Evolutionary conservation across 2,329 filamentous ascomycete genomes (phyloP).

Genomic region (Apiospora saccharicola): DNA sequence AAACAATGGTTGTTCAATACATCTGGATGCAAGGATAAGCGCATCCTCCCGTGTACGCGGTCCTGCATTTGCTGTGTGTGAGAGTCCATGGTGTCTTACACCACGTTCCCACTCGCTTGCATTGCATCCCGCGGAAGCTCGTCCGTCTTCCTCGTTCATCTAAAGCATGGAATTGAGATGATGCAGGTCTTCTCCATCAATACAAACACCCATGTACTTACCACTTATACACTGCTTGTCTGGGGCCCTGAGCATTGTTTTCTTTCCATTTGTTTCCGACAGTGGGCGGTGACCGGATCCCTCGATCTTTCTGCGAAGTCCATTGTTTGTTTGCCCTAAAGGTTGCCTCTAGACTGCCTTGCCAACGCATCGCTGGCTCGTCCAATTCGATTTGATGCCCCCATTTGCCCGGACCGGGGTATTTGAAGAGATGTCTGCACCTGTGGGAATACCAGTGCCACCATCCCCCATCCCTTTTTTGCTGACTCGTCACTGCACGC

Average conservation of each 20-base stretch:
- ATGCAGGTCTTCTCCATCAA: not conserved
- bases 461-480: not conserved
- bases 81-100: not conserved
- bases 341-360: constrained; percentile 10
- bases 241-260: not conserved
- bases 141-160: not conserved
- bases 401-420: not conserved
- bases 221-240: not conserved
- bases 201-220: not conserved
- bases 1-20: too few species aligned
- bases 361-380: constrained; percentile 4
- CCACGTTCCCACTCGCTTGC: not conserved
- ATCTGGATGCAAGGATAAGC: not conserved
- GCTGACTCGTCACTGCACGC: not conserved
- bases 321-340: not conserved
- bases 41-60: not conserved
- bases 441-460: not conserved
- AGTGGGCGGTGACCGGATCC: not conserved
- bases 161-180: not conserved
- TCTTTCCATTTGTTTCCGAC: not conserved
- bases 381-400: not conserved
- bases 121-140: constrained; percentile 5
- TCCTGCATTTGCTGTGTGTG: not conserved
- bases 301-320: not conserved
- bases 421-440: not conserved